Evolutionary conservation across 169 alveolate genomes (phyloP).

Genomic region (Eimeria necatrix): DNA sequence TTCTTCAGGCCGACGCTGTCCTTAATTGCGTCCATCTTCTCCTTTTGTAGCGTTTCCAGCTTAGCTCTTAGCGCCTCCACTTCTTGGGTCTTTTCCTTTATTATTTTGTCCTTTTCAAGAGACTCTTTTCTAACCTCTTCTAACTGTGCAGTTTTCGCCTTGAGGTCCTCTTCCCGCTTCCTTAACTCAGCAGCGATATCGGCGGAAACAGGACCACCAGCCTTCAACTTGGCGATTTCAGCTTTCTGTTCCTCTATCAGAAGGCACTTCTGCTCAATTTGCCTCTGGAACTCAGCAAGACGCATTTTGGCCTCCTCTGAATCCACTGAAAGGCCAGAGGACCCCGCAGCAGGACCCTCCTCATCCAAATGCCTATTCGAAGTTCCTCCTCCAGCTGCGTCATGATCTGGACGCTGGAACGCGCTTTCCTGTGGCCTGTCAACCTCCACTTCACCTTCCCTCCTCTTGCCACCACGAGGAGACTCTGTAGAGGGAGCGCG

Average conservation of each 20-base stretch:
- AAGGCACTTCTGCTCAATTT: constrained; percentile 29
- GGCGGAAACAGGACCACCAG: constrained; percentile 1
- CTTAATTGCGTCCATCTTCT: constrained; percentile 29
- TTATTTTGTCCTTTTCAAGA: background rate
- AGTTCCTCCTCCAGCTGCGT: background rate
- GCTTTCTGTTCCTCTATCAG: constrained; percentile 39
- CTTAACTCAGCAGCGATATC: constrained; percentile 3
- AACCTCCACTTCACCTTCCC: background rate
- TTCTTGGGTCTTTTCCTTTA: constrained; percentile 54
- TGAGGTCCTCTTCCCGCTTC: constrained; percentile 51
- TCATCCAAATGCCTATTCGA: background rate
- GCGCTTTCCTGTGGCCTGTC: background rate
- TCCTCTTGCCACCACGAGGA: background rate
- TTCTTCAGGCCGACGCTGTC: constrained; percentile 53
- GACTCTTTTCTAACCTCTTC: constrained; percentile 37
- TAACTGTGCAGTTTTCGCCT: constrained; percentile 28
- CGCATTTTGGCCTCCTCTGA: background rate
- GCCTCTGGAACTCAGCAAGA: constrained; percentile 25
- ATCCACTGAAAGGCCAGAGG: constrained; percentile 1
- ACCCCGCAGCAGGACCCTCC: background rate
- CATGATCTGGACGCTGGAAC: constrained; percentile 32
- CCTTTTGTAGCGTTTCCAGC: constrained; percentile 52
- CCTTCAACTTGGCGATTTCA: constrained; percentile 15
- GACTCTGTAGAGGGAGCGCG: background rate
- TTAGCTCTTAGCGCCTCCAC: constrained; percentile 32